Conservation (phyloP, 208 protist genomes). For the Polymyxa betae region DNA sequence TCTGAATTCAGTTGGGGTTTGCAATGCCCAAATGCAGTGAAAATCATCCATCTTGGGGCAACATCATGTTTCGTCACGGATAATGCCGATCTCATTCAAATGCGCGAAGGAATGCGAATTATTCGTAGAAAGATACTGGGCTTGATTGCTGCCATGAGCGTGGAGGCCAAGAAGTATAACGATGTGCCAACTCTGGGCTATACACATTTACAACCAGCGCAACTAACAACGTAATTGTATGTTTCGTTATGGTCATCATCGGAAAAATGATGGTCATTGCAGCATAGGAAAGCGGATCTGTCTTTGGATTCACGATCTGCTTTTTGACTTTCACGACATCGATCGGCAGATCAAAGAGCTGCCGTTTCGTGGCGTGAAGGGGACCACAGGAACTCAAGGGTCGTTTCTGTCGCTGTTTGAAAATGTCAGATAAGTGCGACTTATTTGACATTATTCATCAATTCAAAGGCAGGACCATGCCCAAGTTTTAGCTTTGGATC, state of each 20-base stretch:
- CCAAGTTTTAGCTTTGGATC: conserved; percentile 63
- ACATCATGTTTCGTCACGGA: conserved; percentile 76
- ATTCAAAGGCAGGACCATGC: background rate
- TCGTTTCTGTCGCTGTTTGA: conserved; percentile 72
- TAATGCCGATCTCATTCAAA: conserved; percentile 76
- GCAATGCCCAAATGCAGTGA: conserved; percentile 61
- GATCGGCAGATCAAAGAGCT: conserved; percentile 36
- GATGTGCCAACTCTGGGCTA: conserved; percentile 72
- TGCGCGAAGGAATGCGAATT: background rate
- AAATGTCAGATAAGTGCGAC: conserved; percentile 61
- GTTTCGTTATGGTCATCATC: background rate
- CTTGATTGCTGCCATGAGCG: conserved; percentile 57
- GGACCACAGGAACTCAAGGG: conserved; percentile 76
- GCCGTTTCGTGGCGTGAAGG: conserved; percentile 67
- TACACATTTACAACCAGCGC: conserved; percentile 76
- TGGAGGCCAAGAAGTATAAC: conserved; percentile 57
- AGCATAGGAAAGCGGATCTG: conserved; percentile 73
- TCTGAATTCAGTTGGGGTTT: conserved; percentile 53
- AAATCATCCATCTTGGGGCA: conserved; percentile 77
- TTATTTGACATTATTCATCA: conserved; percentile 18
- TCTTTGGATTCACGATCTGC: conserved; percentile 65
- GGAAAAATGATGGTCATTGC: background rate
- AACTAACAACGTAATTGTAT: conserved; percentile 69
- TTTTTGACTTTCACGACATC: conserved; percentile 48
- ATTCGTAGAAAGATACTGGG: conserved; percentile 63